A percentile compares a stretch with the other conserved stretches of the same genome.
These are phyloP conservation scores for Azolla pinnata DNA, from an alignment of 75 land plant species.

Conservation along the genomic window DNA sequence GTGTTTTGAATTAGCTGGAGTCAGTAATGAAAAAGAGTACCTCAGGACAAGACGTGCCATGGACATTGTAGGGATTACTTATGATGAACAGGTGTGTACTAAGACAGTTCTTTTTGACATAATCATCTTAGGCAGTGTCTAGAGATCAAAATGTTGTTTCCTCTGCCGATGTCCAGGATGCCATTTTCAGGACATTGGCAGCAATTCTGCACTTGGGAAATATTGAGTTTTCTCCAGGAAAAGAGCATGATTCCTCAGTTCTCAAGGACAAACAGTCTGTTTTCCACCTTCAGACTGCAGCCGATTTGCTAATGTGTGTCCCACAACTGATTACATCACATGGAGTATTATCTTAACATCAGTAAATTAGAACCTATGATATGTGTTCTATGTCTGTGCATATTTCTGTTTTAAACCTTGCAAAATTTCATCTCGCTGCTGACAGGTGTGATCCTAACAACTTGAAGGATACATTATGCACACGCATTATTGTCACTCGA, in stretches of 20 bases:
- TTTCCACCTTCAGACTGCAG: constrained; percentile 53
- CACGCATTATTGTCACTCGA: constrained; percentile 66
- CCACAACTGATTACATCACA: too few species aligned
- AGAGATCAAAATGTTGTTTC: too few species aligned
- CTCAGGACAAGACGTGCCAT: constrained; percentile 82
- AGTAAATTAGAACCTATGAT: too few species aligned
- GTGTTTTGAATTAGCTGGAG: constrained; percentile 65
- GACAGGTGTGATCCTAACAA: constrained; percentile 67
- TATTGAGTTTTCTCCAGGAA: constrained; percentile 55
- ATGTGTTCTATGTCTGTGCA: too few species aligned
- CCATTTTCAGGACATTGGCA: constrained; percentile 71
- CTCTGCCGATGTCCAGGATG: constrained; percentile 45
- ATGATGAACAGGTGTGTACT: constrained; percentile 88
- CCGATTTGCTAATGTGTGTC: constrained; percentile 62
- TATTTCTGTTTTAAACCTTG: too few species aligned
- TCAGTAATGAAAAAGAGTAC: constrained; percentile 76
- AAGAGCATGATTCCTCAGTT: constrained; percentile 59
- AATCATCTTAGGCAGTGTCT: too few species aligned
- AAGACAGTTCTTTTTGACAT: too few species aligned
- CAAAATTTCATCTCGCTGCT: too few species aligned
- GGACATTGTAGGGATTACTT: constrained; percentile 86
- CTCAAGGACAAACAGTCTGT: constrained; percentile 52
- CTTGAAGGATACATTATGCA: constrained; percentile 49
- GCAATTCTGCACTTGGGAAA: constrained; percentile 75
- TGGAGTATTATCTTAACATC: too few species aligned